Evolutionary conservation across 1,284 basidiomycete genomes (phyloP).

Genomic region (Tilletia caries): DNA sequence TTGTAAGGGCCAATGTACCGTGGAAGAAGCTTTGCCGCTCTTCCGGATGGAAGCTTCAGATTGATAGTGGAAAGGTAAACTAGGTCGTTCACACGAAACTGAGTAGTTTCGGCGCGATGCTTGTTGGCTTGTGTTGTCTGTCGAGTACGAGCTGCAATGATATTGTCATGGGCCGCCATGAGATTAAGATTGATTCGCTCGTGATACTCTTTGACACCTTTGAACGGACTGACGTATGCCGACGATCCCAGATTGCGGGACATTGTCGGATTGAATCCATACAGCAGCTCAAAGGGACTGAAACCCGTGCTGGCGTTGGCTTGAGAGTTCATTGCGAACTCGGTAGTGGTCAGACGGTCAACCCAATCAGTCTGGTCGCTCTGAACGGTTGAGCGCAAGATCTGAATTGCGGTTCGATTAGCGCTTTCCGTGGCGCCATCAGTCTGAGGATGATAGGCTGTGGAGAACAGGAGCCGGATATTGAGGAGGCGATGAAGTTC

Average conservation of each 20-base stretch:
- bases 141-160: neutral
- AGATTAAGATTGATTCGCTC: neutral
- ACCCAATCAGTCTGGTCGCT: constrained; percentile 25
- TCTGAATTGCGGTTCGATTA: constrained; percentile 56
- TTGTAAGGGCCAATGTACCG: neutral
- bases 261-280: neutral
- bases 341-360: constrained; percentile 5
- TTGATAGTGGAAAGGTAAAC: neutral
- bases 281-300: constrained; percentile 13
- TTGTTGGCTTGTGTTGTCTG: neutral
- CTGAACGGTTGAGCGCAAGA: constrained; percentile 31
- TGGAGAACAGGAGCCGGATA: constrained; percentile 38
- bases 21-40: neutral
- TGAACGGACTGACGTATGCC: neutral
- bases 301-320: constrained; percentile 1
- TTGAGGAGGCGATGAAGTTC: constrained; percentile 32
- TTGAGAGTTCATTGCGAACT: constrained; percentile 16
- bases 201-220: neutral
- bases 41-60: neutral
- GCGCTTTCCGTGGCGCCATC: constrained; percentile 58
- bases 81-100: neutral
- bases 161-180: constrained; percentile 1
- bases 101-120: neutral
- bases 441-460: constrained; percentile 53
- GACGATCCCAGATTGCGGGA: neutral